Conservation (phyloP, 139 green algal species). For the Deuterostichococcus epilithicus region DNA sequence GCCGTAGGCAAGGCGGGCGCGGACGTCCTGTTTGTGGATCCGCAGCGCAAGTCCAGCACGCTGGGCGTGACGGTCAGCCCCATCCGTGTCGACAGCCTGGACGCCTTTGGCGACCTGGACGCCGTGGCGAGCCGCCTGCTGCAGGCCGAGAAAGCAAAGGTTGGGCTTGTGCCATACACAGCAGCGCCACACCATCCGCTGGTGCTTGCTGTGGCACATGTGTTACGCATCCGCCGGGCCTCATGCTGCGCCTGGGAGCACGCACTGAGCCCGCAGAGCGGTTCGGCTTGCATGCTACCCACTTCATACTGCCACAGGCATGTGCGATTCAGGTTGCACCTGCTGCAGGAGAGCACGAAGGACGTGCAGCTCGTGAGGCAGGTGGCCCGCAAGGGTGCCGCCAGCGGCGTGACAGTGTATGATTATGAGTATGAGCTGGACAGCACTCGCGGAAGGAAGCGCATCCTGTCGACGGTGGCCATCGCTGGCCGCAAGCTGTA, state of each 20-base stretch:
- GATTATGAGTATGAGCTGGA: conserved; percentile 69
- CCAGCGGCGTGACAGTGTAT: conserved; percentile 27
- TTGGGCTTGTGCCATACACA: neutral
- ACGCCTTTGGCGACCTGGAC: conserved; percentile 57
- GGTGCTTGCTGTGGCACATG: neutral
- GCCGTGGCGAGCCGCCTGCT: conserved; percentile 57
- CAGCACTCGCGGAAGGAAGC: conserved; percentile 69
- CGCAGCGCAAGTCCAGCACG: conserved; percentile 42
- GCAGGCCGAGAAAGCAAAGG: conserved; percentile 36
- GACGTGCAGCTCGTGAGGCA: conserved; percentile 37
- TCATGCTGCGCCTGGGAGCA: neutral
- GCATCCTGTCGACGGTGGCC: conserved; percentile 66
- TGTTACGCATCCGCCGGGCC: neutral
- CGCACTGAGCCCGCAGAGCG: neutral
- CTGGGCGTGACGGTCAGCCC: conserved; percentile 75
- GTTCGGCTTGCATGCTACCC: neutral
- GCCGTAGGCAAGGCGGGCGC: conserved; percentile 56
- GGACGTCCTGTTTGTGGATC: conserved; percentile 73
- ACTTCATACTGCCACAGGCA: neutral
- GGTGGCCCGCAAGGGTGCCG: conserved; percentile 4
- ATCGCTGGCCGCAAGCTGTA: conserved; percentile 63
- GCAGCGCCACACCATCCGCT: neutral
- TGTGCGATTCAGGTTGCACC: neutral
- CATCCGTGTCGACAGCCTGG: conserved; percentile 53
- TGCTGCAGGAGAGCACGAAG: conserved; percentile 65